Conservation (phyloP, 78 protist species). For the Chrysochromulina tobinii region DNA sequence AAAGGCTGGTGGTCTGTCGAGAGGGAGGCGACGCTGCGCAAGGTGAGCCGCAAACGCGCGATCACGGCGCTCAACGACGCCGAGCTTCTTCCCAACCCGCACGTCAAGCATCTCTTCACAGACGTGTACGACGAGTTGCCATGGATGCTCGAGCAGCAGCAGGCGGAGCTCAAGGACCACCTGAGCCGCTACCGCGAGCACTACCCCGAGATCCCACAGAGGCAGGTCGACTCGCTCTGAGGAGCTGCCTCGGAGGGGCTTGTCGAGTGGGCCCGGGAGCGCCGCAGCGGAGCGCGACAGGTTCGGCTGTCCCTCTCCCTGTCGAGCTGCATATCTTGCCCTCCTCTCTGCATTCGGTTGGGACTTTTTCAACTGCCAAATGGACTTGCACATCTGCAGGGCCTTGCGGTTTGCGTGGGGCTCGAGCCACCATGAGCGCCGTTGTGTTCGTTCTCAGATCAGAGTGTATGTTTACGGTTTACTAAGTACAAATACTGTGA, state of each 20-base stretch:
- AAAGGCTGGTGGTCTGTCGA: conserved; percentile 65
- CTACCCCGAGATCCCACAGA: conserved; percentile 6
- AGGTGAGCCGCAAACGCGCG: conserved; percentile 36
- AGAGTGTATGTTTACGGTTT: too few relatives aligned
- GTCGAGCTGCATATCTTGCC: too few relatives aligned
- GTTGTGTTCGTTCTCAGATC: too few relatives aligned
- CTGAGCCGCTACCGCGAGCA: conserved; percentile 63
- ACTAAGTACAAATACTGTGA: too few relatives aligned
- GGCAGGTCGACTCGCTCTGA: neutral
- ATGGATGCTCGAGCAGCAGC: conserved; percentile 60
- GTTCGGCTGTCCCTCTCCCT: too few relatives aligned
- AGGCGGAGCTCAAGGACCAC: conserved; percentile 56
- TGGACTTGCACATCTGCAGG: too few relatives aligned
- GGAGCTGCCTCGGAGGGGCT: neutral
- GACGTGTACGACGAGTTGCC: conserved; percentile 80
- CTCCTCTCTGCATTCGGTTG: too few relatives aligned
- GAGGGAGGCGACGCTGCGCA: neutral
- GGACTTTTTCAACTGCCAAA: too few relatives aligned
- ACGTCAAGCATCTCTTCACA: conserved; percentile 61
- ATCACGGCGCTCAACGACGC: conserved; percentile 48
- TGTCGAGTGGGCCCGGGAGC: too few relatives aligned
- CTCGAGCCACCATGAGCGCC: too few relatives aligned
- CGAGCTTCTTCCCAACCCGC: conserved; percentile 70
- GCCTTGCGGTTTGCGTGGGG: too few relatives aligned
- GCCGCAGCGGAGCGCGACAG: too few relatives aligned